Evolutionary conservation across 768 basidiomycete genomes (phyloP).

Genomic region (Artomyces pyxidatus): DNA sequence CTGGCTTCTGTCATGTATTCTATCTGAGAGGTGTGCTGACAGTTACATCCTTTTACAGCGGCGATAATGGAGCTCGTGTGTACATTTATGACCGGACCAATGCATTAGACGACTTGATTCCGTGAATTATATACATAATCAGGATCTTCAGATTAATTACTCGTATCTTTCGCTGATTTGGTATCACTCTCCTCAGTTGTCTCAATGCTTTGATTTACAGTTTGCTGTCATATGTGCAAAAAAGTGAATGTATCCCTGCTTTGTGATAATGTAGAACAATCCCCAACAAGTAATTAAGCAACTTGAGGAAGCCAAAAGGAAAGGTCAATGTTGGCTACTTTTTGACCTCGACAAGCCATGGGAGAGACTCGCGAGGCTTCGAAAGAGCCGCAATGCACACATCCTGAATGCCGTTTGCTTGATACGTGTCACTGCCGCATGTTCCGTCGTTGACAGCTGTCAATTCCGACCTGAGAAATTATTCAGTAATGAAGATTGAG

Average conservation of each 20-base stretch:
- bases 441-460: too few species aligned
- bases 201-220: background rate
- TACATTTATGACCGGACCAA: constrained; percentile 12
- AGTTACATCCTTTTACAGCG: constrained; percentile 2
- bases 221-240: background rate
- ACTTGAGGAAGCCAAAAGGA: constrained; percentile 6
- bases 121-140: background rate
- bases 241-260: constrained; percentile 10
- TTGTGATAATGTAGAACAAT: constrained; percentile 2
- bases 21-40: background rate
- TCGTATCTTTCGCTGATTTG: background rate
- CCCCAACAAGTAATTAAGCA: constrained; percentile 7
- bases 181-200: background rate
- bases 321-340: constrained; percentile 12
- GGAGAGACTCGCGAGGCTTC: background rate
- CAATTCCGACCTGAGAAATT: too few species aligned
- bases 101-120: background rate
- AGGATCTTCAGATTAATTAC: background rate
- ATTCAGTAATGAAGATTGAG: too few species aligned
- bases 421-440: too few species aligned
- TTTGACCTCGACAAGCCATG: constrained; percentile 1
- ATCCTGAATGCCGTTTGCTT: background rate
- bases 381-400: constrained; percentile 3
- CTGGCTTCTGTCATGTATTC: background rate
- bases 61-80: constrained; percentile 13